Base-by-base conservation (phyloP, 2,329 filamentous ascomycete species). In the Hypocreales sp. region DNA sequence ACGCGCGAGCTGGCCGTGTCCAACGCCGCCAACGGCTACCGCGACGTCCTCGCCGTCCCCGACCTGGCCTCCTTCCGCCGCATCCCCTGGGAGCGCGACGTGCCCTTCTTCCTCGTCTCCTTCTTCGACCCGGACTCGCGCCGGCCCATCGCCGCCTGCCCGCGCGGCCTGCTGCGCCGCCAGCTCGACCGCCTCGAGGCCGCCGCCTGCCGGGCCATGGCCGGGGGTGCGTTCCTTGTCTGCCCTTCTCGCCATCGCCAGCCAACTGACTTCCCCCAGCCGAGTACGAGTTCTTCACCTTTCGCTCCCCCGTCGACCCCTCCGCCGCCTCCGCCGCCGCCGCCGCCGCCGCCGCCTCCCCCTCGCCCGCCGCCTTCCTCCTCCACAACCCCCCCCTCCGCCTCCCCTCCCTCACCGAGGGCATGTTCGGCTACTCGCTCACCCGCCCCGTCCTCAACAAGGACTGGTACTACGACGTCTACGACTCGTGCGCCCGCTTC, bases 261-360 rank as follows among this genome's bases (percentile, higher is more conserved):
- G 8, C 13, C 15, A 13, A 2, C 24, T 20, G 8, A 27, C 36
- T 29, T 1, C 12, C 12, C 12, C 9, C 27, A 92, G 84, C 81
- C 44, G 86, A 93, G 50, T 93, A 90, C 58, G 86, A 94, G 44
- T 94, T 94, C 65, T 93, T 78, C 60, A 82, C 90, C 45, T 94
- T 92, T 56, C 69, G 74, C 42, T 70, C 71, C 5, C 84, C 84
- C 8, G 43, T 57, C 12, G 42, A 51, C 20, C 51, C 59, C 17
- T 47, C 60, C 13, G 72, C 75, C 17, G 73, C 79, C 0, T 79
- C 82, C 1, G 79, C 82, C 15, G 56, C 42, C 59, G 76, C 6
- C 83, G 92, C 48, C 67, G 79, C 0, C 72, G 78, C 10, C 60
- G 76, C 26, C 53, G 72, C n/a, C 66, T 93, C 7, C 82, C 82